Evolutionary conservation across 2,329 filamentous ascomycete species (phyloP).

Genomic region (Dichotomopilus funicola): DNA sequence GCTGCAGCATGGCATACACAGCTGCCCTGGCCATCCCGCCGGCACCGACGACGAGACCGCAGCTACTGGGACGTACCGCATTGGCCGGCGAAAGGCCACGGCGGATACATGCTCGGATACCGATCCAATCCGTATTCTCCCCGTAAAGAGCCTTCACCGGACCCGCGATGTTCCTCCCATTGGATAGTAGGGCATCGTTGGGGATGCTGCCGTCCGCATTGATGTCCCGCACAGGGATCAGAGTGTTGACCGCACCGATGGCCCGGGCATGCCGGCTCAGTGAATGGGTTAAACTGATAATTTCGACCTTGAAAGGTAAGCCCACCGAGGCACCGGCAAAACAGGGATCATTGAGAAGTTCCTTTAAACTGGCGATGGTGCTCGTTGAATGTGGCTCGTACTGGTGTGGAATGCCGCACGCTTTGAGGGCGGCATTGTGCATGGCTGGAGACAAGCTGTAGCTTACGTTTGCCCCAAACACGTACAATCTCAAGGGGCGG

Average conservation of each 20-base stretch:
- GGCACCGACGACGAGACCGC: conserved; percentile 56
- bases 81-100: conserved; percentile 68
- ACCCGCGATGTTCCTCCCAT: conserved; percentile 56
- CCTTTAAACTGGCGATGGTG: conserved; percentile 56
- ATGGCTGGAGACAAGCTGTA: conserved; percentile 72
- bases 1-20: conserved; percentile 69
- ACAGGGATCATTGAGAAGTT: conserved; percentile 56
- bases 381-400: conserved; percentile 60
- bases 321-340: conserved; percentile 69
- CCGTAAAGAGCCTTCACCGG: conserved; percentile 65
- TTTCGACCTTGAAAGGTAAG: conserved; percentile 68
- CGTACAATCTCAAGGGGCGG: conserved; percentile 65
- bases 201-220: conserved; percentile 51
- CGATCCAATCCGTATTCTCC: conserved; percentile 78
- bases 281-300: conserved; percentile 61
- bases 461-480: conserved; percentile 64
- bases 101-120: conserved; percentile 65
- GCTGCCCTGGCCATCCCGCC: conserved; percentile 74
- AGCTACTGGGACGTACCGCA: conserved; percentile 49
- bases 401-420: conserved; percentile 61
- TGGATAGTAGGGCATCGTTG: conserved; percentile 45
- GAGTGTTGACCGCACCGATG: conserved; percentile 70
- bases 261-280: conserved; percentile 66
- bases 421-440: conserved; percentile 64
- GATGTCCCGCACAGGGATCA: conserved; percentile 60